Conservation (phyloP, 208 protist species). For the Histomonas meleagridis region DNA sequence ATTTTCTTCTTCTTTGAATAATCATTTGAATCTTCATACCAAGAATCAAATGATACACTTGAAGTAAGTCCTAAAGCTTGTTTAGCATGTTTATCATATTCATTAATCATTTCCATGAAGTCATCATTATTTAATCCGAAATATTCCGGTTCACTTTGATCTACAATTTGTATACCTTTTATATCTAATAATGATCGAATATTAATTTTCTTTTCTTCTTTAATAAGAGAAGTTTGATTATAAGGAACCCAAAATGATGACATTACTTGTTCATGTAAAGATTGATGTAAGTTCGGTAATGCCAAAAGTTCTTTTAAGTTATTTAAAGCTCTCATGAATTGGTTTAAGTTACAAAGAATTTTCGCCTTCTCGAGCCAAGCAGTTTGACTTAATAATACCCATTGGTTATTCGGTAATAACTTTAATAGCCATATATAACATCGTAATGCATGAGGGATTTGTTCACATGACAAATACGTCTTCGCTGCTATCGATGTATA, state of each 20-base stretch:
- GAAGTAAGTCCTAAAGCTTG: background rate
- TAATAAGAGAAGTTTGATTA: background rate
- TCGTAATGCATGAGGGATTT: background rate
- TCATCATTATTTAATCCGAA: background rate
- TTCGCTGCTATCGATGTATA: background rate
- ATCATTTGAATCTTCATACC: background rate
- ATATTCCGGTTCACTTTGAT: background rate
- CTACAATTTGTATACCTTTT: background rate
- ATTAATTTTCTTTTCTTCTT: background rate
- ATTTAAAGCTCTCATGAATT: background rate
- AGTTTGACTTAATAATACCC: background rate
- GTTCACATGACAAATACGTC: background rate
- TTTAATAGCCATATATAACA: background rate
- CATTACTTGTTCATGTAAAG: background rate
- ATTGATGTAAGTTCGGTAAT: background rate
- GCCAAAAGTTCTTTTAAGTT: background rate
- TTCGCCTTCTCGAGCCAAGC: background rate
- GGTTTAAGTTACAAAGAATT: background rate
- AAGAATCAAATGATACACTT: background rate
- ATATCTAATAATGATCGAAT: background rate
- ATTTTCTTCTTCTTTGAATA: too few species aligned
- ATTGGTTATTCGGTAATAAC: background rate
- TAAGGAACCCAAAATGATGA: background rate
- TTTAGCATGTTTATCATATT: background rate
- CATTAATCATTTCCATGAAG: background rate